Base-by-base conservation (phyloP, 1,284 basidiomycete genomes). In the Cryptococcus sp. region DNA sequence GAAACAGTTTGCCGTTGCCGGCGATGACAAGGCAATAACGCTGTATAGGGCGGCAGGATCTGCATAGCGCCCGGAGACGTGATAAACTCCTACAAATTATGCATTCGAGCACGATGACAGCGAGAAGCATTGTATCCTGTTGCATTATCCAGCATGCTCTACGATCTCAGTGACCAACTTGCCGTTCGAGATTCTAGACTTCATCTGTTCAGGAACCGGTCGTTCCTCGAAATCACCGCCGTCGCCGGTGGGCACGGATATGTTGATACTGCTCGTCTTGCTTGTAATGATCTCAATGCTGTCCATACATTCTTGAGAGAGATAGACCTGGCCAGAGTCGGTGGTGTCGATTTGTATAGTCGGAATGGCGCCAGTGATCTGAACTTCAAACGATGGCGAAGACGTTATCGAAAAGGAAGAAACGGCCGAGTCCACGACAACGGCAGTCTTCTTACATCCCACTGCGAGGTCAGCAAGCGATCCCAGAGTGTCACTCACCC, bases 201-300 rank as follows among this genome's bases (percentile, higher is more conserved):
- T 91, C 78, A 99, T 83, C 89, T 98, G 98, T 80, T 99, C 96
- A 1, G 96, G 96, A 41, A 99, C 82, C 2, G 95, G 85, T 67
- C 87, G 87, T 79, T 99, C 96, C 63, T 86, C 85, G 70, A 93
- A 97, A 53, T 95, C 85, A 13, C 94, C 96, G 73, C 95, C 93
- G 64, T 88, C 88, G 4, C 74, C 75, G 2, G 89, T 87, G 0
- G 95, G 95, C 47, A 99, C 77, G 68, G 86, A 91, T 60, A 99
- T 84, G 79, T 99, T 99, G 79, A 99, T 89, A 35, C 88, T 85
- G 72, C 90, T 93, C 78, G 93, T 96, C 81, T 99, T 98, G 58
- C 92, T 88, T 1, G 94, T 95, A 49, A 93, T 89, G 70, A 99
- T 91, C 80, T 98, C 95, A 3, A 86, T 84, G 11, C 62, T 62